Evolutionary conservation across 257 asterid species (phyloP).

Genomic region (Lycium barbarum): DNA sequence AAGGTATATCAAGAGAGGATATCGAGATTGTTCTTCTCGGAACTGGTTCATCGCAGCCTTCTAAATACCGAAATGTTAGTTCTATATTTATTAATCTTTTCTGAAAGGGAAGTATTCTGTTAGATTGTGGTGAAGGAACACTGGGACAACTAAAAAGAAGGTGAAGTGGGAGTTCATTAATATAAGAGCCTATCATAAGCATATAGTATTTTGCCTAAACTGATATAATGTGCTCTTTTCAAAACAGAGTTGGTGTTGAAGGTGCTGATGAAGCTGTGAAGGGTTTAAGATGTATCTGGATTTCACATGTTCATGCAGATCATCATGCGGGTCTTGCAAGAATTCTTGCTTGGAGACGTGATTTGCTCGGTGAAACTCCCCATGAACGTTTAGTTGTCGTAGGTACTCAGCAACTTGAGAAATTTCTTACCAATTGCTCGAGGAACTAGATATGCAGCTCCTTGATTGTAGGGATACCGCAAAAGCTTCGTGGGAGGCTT

Average conservation of each 20-base stretch:
- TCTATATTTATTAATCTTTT: conserved; percentile 86
- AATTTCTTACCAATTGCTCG: conserved; percentile 83
- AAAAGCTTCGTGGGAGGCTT: conserved; percentile 55
- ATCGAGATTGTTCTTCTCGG: conserved; percentile 92
- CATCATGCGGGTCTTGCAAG: conserved; percentile 95
- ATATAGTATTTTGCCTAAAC: not conserved
- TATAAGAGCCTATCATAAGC: not conserved
- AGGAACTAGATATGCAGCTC: conserved; percentile 87
- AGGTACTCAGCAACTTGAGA: conserved; percentile 87
- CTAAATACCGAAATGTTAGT: conserved; percentile 90
- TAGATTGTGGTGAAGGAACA: conserved; percentile 97
- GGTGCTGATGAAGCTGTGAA: conserved; percentile 81
- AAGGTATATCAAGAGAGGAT: conserved; percentile 71
- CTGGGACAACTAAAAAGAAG: conserved; percentile 93
- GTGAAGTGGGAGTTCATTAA: conserved; percentile 36
- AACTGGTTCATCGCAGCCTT: conserved; percentile 97
- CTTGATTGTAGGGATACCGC: conserved; percentile 79
- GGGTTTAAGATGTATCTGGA: conserved; percentile 82
- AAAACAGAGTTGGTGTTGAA: conserved; percentile 67
- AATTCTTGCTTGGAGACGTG: conserved; percentile 75
- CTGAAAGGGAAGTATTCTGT: conserved; percentile 72
- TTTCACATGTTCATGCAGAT: conserved; percentile 95
- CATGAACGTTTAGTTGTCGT: conserved; percentile 75
- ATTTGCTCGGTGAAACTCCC: conserved; percentile 59
- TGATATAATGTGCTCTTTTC: not conserved